phyloP scores from a whole-genome alignment of 2,329 filamentous ascomycete genomes.

The Hymenoscyphus occultus region DNA sequence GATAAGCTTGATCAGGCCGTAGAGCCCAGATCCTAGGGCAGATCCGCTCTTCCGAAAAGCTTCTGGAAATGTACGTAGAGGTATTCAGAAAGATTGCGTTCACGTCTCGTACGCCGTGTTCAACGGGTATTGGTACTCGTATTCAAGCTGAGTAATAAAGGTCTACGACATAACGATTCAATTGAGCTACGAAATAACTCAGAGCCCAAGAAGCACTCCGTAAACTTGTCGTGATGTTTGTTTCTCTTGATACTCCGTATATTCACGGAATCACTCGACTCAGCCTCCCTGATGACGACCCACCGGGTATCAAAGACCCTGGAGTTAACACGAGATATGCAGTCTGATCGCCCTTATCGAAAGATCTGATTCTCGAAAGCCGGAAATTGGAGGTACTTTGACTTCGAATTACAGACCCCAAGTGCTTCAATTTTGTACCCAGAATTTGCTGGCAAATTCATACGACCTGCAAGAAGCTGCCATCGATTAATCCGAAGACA shows the following conservation, averaged over 20 bases:
- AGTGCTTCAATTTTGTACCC: not conserved
- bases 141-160: not conserved
- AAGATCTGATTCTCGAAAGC: not conserved
- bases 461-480: not conserved
- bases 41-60: not conserved
- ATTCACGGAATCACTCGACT: not conserved
- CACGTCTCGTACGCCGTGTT: not conserved
- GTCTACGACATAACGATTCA: not conserved
- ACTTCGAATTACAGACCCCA: not conserved
- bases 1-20: not conserved
- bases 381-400: not conserved
- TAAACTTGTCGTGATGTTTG: not conserved
- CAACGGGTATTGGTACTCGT: not conserved
- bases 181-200: no score
- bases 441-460: not conserved
- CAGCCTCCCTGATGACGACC: slow-evolving; percentile 2
- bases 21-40: not conserved
- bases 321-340: not conserved
- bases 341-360: not conserved
- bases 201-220: not conserved
- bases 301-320: not conserved
- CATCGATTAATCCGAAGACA: not conserved
- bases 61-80: not conserved
- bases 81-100: not conserved
- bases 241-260: not conserved